Evolutionary conservation across 345 rosid species (phyloP).

Genomic region (Firmiana major): DNA sequence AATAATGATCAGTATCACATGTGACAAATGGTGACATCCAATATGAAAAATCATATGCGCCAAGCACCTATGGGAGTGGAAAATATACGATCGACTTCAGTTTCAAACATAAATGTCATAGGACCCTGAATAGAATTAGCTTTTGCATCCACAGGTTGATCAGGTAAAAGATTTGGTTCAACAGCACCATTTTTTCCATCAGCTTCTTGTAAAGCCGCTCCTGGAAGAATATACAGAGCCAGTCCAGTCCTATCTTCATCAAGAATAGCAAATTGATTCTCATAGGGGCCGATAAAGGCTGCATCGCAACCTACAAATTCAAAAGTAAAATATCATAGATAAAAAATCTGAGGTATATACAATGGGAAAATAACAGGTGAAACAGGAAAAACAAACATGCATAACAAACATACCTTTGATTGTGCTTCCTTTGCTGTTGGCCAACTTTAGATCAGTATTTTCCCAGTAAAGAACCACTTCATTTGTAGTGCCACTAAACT

Average conservation of each 20-base stretch:
- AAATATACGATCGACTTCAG: slow-evolving; percentile 86
- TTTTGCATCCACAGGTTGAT: slow-evolving; percentile 52
- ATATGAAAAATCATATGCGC: slow-evolving; percentile 20
- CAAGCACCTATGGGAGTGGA: slow-evolving; percentile 88
- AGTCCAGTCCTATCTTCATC: slow-evolving; percentile 91
- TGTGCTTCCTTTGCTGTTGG: slow-evolving; percentile 73
- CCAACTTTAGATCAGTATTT: slow-evolving; percentile 60
- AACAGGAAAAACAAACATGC: neutral
- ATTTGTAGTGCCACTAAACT: slow-evolving; percentile 73
- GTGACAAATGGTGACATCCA: slow-evolving; percentile 15
- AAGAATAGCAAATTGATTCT: slow-evolving; percentile 87
- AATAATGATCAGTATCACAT: slow-evolving; percentile 27
- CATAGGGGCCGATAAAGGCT: slow-evolving; percentile 81
- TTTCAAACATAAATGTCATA: slow-evolving; percentile 78
- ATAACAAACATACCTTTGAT: slow-evolving; percentile 57
- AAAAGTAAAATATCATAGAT: slow-evolving; percentile 1
- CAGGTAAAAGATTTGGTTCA: slow-evolving; percentile 33
- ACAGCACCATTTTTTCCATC: slow-evolving; percentile 48
- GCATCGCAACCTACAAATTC: slow-evolving; percentile 73
- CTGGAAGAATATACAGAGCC: slow-evolving; percentile 68
- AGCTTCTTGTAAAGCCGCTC: slow-evolving; percentile 52
- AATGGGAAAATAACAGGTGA: slow-evolving; percentile 1
- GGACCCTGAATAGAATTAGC: slow-evolving; percentile 75
- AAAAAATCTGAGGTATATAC: neutral
- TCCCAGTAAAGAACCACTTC: slow-evolving; percentile 95